Base-by-base conservation (phyloP, 768 basidiomycete species). In the Imleria badia region DNA sequence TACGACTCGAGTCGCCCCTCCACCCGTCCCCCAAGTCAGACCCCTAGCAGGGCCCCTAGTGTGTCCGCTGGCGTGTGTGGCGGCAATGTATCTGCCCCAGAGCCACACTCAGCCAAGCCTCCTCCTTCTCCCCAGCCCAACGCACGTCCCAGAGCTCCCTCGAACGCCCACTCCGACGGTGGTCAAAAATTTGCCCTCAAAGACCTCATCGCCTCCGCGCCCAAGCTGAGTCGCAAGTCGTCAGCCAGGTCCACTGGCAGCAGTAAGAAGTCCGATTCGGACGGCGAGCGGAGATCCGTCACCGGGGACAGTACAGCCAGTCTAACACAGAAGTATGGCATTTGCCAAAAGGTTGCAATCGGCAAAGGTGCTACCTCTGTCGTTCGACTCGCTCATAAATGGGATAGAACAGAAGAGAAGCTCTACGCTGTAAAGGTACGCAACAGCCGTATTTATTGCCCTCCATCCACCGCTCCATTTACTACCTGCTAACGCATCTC, bases 311-410 rank as follows among this genome's bases (percentile, higher is more conserved):
- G 78, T 54, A 78, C 82, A 12, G 76, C 77, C 14, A 82, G 80
- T 56, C 66, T 89, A 60, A 73, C 89, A 36, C 86, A 94, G 73
- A 98, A 98, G 80, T 99, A 98, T 67, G 97, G 96, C 31, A 86
- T 97, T 13, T 98, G 95, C 72, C 93, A 95, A 76, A 93, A 92
- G 75, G 84, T 94, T 20, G 95, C 96, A 13, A 97, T 99, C 59
- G 96, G 96, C 36, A 97, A 94, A 72, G 96, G 96, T 19, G 97
- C 96, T n/a, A 99, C 97, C 23, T 93, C 91, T 45, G 94, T 98
- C 51, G 96, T 99, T 41, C 79, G 93, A 43, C 81, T 99, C 17
- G 96, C 95, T 40, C 97, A 99, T 75, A 99, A 98, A 76, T 98
- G 96, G 96, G 97, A 99, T 71, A 80, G 95, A 55, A 84, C 78